These are phyloP conservation scores for Didymellaceae sp. DNA, from an alignment of 2,329 filamentous ascomycete species.

Conservation along the genomic window DNA sequence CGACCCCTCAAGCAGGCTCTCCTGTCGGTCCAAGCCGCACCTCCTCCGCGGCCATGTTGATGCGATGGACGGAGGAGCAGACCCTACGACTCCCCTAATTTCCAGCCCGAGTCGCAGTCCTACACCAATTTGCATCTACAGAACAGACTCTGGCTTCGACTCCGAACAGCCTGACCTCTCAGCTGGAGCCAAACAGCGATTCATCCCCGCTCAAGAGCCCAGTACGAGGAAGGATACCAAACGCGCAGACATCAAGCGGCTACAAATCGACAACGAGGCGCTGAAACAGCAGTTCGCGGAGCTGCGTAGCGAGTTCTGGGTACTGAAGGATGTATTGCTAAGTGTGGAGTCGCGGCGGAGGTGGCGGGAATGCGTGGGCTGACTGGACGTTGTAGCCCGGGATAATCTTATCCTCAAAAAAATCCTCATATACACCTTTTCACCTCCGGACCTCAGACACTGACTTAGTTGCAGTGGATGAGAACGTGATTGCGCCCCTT, in stretches of 20 bases:
- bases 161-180: not conserved
- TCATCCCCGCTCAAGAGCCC: not conserved
- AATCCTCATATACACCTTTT: not conserved
- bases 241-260: not conserved
- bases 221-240: not conserved
- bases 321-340: slow-evolving; percentile 25
- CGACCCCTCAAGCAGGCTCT: slow-evolving; percentile 1
- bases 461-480: no score
- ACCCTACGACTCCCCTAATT: not conserved
- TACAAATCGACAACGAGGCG: slow-evolving; percentile 18
- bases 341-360: slow-evolving; percentile 1
- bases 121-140: no score
- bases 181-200: not conserved
- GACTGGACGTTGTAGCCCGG: not conserved
- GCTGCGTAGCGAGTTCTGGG: slow-evolving; percentile 26
- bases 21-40: not conserved
- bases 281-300: slow-evolving; percentile 24
- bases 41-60: not conserved
- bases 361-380: slow-evolving; percentile 2
- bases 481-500: not conserved
- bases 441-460: no score
- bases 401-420: not conserved
- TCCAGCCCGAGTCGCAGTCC: not conserved
- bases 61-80: slow-evolving; percentile 6
- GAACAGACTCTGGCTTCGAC: slow-evolving; percentile 7